A percentile compares a stretch with the other conserved stretches of the same genome.
phyloP scores from a whole-genome alignment of 441 rosid genomes.

The Cnidoscolus chayamansa region DNA sequence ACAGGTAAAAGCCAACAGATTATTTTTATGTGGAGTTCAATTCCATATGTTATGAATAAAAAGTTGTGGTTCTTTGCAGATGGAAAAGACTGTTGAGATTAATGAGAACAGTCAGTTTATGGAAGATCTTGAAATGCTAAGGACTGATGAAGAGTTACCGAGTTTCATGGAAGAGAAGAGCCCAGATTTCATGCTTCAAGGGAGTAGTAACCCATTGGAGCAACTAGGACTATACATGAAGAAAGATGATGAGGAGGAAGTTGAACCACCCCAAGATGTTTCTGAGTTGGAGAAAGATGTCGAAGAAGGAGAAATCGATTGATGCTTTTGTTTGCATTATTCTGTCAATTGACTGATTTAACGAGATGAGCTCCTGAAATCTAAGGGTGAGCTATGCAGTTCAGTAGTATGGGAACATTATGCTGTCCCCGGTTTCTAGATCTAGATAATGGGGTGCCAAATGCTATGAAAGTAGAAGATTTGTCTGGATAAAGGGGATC shows the following conservation, averaged over 20 bases:
- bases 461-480: not conserved
- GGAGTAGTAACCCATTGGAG: conserved; percentile 67
- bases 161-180: conserved; percentile 53
- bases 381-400: not conserved
- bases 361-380: conserved; percentile 7
- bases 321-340: conserved; percentile 16
- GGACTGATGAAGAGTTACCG: conserved; percentile 46
- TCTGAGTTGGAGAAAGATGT: conserved; percentile 39
- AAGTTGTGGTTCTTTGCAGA: conserved; percentile 35
- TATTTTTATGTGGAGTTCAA: not conserved
- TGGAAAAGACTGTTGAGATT: conserved; percentile 89
- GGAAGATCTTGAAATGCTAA: conserved; percentile 83
- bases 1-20: conserved; percentile 37
- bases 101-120: conserved; percentile 68
- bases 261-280: conserved; percentile 34
- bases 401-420: conserved; percentile 5
- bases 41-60: not conserved
- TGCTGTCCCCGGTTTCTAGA: not conserved
- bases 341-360: not conserved
- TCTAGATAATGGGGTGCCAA: not conserved
- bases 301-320: conserved; percentile 56
- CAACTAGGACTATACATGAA: conserved; percentile 81
- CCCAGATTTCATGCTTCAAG: conserved; percentile 60
- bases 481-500: too few relatives aligned
- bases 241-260: conserved; percentile 71